Conservation (phyloP, 176 grass and related monocot species). For the Oryza officinalis region DNA sequence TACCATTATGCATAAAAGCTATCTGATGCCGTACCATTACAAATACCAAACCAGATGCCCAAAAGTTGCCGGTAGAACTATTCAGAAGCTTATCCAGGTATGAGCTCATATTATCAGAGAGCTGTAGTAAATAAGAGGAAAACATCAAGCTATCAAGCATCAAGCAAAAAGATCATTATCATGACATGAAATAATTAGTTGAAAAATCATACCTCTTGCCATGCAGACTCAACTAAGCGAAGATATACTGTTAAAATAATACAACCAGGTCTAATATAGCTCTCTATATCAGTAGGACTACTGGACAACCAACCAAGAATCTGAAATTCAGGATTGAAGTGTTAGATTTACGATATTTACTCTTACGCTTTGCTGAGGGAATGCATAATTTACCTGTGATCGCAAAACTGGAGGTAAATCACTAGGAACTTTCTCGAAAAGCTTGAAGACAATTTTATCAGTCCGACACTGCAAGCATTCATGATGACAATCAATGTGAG, state of each 20-base stretch:
- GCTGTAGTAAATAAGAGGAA: constrained; percentile 44
- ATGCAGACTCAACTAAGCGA: constrained; percentile 79
- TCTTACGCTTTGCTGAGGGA: constrained; percentile 7
- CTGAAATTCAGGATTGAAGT: constrained; percentile 56
- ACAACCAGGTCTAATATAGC: constrained; percentile 97
- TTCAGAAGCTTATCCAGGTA: constrained; percentile 73
- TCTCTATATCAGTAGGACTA: constrained; percentile 97
- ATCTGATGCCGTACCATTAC: constrained; percentile 68
- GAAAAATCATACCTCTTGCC: constrained; percentile 60
- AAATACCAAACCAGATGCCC: constrained; percentile 85
- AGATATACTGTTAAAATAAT: constrained; percentile 95
- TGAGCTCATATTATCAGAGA: constrained; percentile 68
- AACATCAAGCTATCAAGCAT: constrained; percentile 34
- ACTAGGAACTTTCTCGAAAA: constrained; percentile 90
- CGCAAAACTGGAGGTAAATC: constrained; percentile 85
- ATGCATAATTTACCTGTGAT: constrained; percentile 64
- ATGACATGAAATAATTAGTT: constrained; percentile 4
- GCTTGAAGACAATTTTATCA: constrained; percentile 96
- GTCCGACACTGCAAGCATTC: constrained; percentile 76
- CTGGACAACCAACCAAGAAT: constrained; percentile 93
- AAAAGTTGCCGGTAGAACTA: constrained; percentile 71
- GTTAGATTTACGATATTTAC: constrained; percentile 37
- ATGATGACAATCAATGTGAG: constrained; percentile 14
- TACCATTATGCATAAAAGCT: constrained; percentile 88
- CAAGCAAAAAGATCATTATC: constrained; percentile 22